Evolutionary conservation across 2,329 filamentous ascomycete species (phyloP).

Genomic region (Endoconidiophora polonica): DNA sequence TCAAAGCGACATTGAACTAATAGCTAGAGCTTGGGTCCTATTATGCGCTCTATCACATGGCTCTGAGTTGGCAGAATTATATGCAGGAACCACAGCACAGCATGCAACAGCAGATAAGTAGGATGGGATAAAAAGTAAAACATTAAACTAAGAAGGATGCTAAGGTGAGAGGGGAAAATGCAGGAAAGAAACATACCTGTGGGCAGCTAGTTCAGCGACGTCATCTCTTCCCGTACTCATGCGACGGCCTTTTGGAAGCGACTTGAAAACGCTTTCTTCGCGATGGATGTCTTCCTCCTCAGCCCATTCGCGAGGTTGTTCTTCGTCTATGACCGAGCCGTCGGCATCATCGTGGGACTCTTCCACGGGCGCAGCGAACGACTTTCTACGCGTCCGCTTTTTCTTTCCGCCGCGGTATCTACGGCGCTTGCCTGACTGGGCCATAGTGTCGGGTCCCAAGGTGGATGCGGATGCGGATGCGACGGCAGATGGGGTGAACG

Average conservation of each 20-base stretch:
- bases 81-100: conserved; percentile 3
- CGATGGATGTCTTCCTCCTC: conserved; percentile 9
- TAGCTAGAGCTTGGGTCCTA: background rate
- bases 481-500: too few relatives aligned
- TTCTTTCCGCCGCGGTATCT: conserved; percentile 64
- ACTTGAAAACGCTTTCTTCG: conserved; percentile 9
- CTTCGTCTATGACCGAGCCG: conserved; percentile 7
- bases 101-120: background rate
- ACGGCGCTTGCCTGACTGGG: conserved; percentile 34
- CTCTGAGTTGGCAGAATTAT: conserved; percentile 4
- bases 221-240: conserved; percentile 1
- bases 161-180: background rate
- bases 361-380: conserved; percentile 52
- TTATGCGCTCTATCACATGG: conserved; percentile 1
- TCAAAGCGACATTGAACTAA: background rate
- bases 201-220: background rate
- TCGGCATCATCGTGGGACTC: conserved; percentile 27
- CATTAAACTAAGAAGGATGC: background rate
- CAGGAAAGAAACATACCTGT: background rate
- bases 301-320: conserved; percentile 6
- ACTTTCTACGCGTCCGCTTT: conserved; percentile 59
- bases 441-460: conserved; percentile 3
- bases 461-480: too few relatives aligned
- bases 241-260: conserved; percentile 11
- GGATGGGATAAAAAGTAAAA: background rate